Evolutionary conservation across 352 stramenopile species (phyloP), one percentile per base, ranked within the genome.

Genomic region (Pythium biforme): DNA sequence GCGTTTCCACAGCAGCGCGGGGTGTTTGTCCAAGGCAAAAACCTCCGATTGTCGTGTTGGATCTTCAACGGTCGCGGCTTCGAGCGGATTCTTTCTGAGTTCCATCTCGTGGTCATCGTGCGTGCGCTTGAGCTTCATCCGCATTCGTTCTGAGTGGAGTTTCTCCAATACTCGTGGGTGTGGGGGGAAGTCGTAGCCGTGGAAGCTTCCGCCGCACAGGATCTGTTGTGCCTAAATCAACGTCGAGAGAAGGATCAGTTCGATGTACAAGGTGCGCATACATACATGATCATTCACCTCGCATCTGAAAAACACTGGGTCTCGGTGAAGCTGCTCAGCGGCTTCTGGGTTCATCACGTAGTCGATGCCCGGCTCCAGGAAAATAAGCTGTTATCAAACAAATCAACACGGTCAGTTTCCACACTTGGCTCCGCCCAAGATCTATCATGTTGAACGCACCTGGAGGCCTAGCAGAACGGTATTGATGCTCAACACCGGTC

Each of bases 401-500:
- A 58, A 43, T 22, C 3, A 7, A 47, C 3, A 12, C 37, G 4
- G 17, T 43, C 15, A 43, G 37, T n/a, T 43, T 3, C 8, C 12
- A 7, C 1, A n/a, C 17, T 3, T 17, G 37, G n/a, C 31, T 34
- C 31, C 31, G 31, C 5, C 31, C 23, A 29, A 29, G 37, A 43
- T 43, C 7, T 11, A 43, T 19, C 3, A n/a, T 19, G 37, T 3
- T 41, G 22, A 33, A 27, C 62, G 39, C 37, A 93, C 86, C 77
- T 95, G 86, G 10, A 95, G 66, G 10, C 84, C 86, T 2, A 95
- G 77, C 20, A 95, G 74, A 39, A 95, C 86, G 9, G 86, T 89
- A 59, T 92, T 95, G 71, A 95, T 93, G 33, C 76, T 92, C 25
- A 95, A 70, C 19, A 95, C 86, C 31, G 86, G 86, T 4, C 86